These are phyloP conservation scores for Penicillium sp. DNA, from an alignment of 2,329 filamentous ascomycete genomes.

Conservation along the genomic window DNA sequence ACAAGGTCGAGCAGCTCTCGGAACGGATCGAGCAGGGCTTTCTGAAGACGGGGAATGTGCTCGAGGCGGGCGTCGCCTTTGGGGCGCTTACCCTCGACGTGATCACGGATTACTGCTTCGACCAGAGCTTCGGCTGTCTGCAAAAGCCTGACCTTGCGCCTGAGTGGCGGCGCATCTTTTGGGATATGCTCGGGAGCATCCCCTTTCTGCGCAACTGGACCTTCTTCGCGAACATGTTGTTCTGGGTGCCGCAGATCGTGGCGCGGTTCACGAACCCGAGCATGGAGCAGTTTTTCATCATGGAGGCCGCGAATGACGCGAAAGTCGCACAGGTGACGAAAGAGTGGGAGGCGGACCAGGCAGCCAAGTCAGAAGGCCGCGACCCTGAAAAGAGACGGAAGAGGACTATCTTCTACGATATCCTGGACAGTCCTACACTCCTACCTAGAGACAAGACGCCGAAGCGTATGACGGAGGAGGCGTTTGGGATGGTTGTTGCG, in stretches of 20 bases:
- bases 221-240: not conserved
- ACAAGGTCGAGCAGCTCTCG: not conserved
- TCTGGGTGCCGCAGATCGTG: not conserved
- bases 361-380: not conserved
- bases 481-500: slow-evolving; percentile 2
- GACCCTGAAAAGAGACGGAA: not conserved
- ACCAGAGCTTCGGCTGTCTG: slow-evolving; percentile 5
- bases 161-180: not conserved
- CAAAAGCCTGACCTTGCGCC: not conserved
- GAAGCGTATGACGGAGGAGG: not conserved
- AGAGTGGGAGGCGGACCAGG: not conserved
- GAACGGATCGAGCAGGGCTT: not conserved
- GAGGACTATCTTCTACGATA: not conserved
- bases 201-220: slow-evolving; percentile 1
- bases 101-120: slow-evolving; percentile 1
- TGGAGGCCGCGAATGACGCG: not conserved
- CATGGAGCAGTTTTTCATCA: slow-evolving; percentile 1
- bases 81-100: not conserved
- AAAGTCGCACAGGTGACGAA: not conserved
- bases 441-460: not conserved
- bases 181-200: not conserved
- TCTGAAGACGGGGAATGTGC: not conserved
- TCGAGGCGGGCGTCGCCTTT: not conserved
- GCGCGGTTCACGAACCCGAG: not conserved
- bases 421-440: not conserved